Conservation (phyloP, 208 protist species). For the Endotrypanum monterogeii region DNA sequence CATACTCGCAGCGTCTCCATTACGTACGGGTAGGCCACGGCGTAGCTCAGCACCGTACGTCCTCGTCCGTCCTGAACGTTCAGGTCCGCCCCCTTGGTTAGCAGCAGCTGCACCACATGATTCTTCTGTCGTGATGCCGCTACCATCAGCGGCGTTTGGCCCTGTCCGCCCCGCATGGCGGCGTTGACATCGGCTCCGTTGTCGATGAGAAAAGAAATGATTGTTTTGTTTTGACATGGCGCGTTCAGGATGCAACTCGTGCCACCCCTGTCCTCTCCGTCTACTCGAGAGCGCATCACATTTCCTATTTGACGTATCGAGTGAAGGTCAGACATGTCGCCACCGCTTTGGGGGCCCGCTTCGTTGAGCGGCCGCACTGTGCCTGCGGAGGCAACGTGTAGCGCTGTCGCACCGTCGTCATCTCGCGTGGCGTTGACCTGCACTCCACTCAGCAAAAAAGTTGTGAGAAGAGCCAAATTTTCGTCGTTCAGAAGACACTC, state of each 20-base stretch:
- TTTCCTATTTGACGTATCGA: neutral
- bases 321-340: neutral
- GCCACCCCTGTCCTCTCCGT: neutral
- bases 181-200: conserved; percentile 74
- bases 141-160: conserved; percentile 83
- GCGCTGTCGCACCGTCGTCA: conserved; percentile 51
- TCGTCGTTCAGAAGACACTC: conserved; percentile 46
- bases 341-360: neutral
- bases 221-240: conserved; percentile 46
- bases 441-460: conserved; percentile 67
- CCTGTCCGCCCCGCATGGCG: conserved; percentile 20
- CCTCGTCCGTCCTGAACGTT: conserved; percentile 40
- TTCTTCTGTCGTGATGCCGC: conserved; percentile 56
- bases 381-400: conserved; percentile 64
- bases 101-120: conserved; percentile 41
- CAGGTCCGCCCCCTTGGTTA: conserved; percentile 60
- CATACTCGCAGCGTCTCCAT: conserved; percentile 53
- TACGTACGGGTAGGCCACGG: conserved; percentile 50
- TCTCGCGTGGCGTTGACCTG: conserved; percentile 39
- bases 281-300: neutral
- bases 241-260: conserved; percentile 16
- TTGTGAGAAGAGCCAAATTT: conserved; percentile 42
- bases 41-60: conserved; percentile 54
- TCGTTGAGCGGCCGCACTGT: conserved; percentile 15
- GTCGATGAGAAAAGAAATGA: conserved; percentile 78